Evolutionary conservation across 495 filamentous ascomycete genomes (phyloP), one percentile per base, ranked within the genome.

Genomic region (Hypoxylon cercidicola): DNA sequence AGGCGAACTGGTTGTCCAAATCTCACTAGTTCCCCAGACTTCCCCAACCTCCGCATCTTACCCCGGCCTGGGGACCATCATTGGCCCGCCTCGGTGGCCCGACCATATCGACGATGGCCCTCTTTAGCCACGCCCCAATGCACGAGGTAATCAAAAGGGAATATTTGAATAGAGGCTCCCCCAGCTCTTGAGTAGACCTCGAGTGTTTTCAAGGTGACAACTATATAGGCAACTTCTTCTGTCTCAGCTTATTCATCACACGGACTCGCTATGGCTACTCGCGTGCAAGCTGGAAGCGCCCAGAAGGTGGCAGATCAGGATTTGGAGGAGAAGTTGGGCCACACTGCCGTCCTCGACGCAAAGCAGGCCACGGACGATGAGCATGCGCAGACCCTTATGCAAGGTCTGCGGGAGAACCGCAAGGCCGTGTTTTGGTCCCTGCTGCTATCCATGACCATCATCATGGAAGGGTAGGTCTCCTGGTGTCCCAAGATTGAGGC

Each of bases 401-500:
- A 77, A 47, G 75, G 73, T 15, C 64, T 79, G 49, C 68, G 62
- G 46, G 68, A 77, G 51, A 77, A 77, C 59, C 74, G 74, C 6
- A 79, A 71, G 58, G 77, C 77, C 32, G 74, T 78, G 34, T 72
- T 68, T n/a, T 85, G 80, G 80, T 79, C 76, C 28, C 35, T 83
- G 10, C 59, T 82, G 13, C 75, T 86, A 37, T 82, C 79, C 16
- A 78, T 81, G 34, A 76, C 77, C 41, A 80, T 86, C 39, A 74
- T 79, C 59, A 86, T 86, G 83, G 82, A 86, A 75, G 82, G 81
- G 39, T 72, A 55, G 15, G 69, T 48, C 13, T 7, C n/a, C 2
- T 44, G 30, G 2, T 9, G 10, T n/a, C 25, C 4, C 3, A 18
- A 30, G 3, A n/a, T 6, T 4, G 19, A 11, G 6, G 12, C 6